Evolutionary conservation across 331 rosid genomes (phyloP), one percentile per base, ranked within the genome.

Genomic region (Malus hybrid): DNA sequence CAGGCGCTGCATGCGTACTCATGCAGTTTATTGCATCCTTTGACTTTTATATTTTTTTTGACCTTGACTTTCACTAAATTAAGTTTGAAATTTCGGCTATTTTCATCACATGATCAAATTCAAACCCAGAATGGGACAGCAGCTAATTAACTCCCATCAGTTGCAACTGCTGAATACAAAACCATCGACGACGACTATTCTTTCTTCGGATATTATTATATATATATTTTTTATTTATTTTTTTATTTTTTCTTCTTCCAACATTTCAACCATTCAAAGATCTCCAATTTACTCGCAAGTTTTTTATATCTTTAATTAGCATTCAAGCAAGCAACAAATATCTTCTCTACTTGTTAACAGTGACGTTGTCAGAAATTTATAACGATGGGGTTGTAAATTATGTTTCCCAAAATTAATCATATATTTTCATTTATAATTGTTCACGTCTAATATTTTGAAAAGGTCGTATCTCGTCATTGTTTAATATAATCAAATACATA

Each of bases 1-100:
- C 7, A 11, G 32, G 10, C 42, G 4, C 22, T 28, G 48, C 48
- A 9, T 39, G 44, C 12, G 4, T 39, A 2, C 44, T 1, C 29
- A 30, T 11, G 39, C 63, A 14, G 58, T 77, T 69, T 77, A 32
- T 84, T 53, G 66, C 20, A 60, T 55, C 58, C 65, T 61, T 57
- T 26, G 86, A 84, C 82, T 75, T 82, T 78, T 1, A 55, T 68
- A 78, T 39, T 82, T 7, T 0, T 33, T 75, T 82, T 78, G 82
- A 84, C 87, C 77, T 67, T 58, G 68, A 72, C 76, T 14, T 20
- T 67, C 18, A 22, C 46, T 3, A 5, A 14, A n/a, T n/a, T 24
- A 14, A 58, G 2, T 57, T 57, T 57, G 66, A 20, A 32, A 11
- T 60, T 13, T 22, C 18, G 15, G 4, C 16, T 13, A 56, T 34